Base-by-base conservation (phyloP, 1,139 yeast species). In the Pichia sp. region DNA sequence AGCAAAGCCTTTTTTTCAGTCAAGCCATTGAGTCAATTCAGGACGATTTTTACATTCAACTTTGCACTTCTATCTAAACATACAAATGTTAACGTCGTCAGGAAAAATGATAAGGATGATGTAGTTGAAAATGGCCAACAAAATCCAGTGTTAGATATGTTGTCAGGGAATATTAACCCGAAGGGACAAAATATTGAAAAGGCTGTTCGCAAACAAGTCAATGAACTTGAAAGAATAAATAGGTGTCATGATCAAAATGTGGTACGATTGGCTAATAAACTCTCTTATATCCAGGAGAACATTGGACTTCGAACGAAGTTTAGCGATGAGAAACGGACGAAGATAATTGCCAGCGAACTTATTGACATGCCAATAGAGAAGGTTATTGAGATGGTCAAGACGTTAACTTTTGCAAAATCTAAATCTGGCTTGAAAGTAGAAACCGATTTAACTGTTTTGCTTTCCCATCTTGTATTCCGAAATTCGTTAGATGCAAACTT, bases 381-480 rank as follows among this genome's bases (percentile, higher is more conserved):
- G 27, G 53, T 55, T 9, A 36, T 38, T 33, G 42, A 43, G 38
- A 10, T 52, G 14, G 46, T 50, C 6, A 50, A 36, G 45, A 16
- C 29, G 4, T 34, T 33, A 17, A 20, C 50, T 42, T 27, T 24
- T 44, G 9, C 33, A n/a, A 29, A 41, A 33, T 31, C 29, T 9
- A 31, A 36, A 9, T 30, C 8, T 30, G 29, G 30, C 20, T 31
- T 10, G 20, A 24, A 29, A 31, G n/a, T 29, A 20, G 55, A 58
- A 29, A 45, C 44, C 46, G 56, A 59, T 31, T 50, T 58, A 16
- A 29, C 55, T 48, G 49, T 58, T 3, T 53, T 64, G 7, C 45
- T 63, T 43, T 54, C 61, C 9, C 64, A 62, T 53, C 52, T 63
- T 20, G 49, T 59, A 12, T 62, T 64, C 38, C 49, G 58, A 38